Percentiles rank a stretch among this genome's conserved stretches.
Conservation (phyloP, 140 eudicot species). For the Stevia rebaudiana region DNA sequence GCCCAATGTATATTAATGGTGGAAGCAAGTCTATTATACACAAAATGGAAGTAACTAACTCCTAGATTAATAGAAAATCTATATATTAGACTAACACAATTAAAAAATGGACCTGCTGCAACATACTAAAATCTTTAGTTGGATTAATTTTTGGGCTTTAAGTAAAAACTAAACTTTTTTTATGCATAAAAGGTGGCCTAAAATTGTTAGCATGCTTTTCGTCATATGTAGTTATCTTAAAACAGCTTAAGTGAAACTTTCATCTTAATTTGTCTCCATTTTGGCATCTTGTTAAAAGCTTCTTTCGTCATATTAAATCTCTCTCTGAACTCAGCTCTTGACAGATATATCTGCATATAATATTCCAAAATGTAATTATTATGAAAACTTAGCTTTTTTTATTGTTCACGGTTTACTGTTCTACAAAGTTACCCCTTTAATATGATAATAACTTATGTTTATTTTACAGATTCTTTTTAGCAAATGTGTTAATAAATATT, state of each 20-base stretch:
- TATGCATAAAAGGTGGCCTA: not conserved
- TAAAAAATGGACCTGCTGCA: not conserved
- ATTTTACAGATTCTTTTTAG: not conserved
- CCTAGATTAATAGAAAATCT: conserved; percentile 9
- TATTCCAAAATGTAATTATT: not conserved
- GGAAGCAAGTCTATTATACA: conserved; percentile 2
- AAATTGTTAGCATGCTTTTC: not conserved
- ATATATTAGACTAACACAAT: conserved; percentile 12
- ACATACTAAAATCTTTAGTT: not conserved
- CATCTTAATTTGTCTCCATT: conserved; percentile 90
- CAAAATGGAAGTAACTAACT: conserved; percentile 14
- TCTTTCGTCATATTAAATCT: conserved; percentile 73
- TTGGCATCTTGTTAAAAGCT: conserved; percentile 73
- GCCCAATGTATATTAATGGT: not conserved
- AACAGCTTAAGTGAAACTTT: conserved; percentile 64
- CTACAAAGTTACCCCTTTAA: too few relatives aligned
- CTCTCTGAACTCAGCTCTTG: conserved; percentile 66
- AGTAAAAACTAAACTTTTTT: not conserved
- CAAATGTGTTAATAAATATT: too few relatives aligned
- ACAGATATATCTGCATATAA: conserved; percentile 63
- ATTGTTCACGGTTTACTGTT: not conserved
- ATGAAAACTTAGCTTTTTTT: not conserved
- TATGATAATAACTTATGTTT: not conserved
- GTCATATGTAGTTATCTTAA: conserved; percentile 25
- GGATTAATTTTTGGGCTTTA: not conserved